A percentile compares a stretch with the other conserved stretches of the same genome.
phyloP scores from a whole-genome alignment of 495 filamentous ascomycete species.

The Penicillium manginii region DNA sequence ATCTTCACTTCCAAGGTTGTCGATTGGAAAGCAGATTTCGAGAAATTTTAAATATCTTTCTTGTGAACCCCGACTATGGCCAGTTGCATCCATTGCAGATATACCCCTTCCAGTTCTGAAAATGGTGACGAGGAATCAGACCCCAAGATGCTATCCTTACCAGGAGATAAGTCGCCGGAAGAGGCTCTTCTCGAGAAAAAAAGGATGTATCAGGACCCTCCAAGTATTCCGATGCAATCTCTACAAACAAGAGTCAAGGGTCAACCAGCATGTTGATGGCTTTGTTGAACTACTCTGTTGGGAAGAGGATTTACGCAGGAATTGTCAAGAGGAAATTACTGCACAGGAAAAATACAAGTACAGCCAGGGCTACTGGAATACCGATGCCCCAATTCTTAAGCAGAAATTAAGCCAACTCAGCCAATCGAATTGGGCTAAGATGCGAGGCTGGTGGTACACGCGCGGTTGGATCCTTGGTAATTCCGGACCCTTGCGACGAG shows the following conservation, averaged over 20 bases:
- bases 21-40: no score
- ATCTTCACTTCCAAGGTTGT: no score
- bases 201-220: slow-evolving; percentile 12
- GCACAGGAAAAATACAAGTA: background rate
- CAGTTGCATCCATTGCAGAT: background rate
- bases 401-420: slow-evolving; percentile 2
- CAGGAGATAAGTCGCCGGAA: slow-evolving; percentile 13
- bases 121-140: slow-evolving; percentile 6
- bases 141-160: slow-evolving; percentile 14
- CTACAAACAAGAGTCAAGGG: slow-evolving; percentile 8
- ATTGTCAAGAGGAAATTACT: slow-evolving; percentile 15
- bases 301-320: slow-evolving; percentile 13
- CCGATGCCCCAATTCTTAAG: background rate
- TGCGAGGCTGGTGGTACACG: background rate
- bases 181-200: slow-evolving; percentile 12
- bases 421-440: background rate
- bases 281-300: slow-evolving; percentile 4
- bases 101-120: slow-evolving; percentile 3
- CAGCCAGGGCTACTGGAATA: no score
- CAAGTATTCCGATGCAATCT: slow-evolving; percentile 16
- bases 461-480: slow-evolving; percentile 6
- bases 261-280: background rate
- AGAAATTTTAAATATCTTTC: no score
- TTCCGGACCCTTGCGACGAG: slow-evolving; percentile 9
- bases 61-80: background rate